phyloP scores from a whole-genome alignment of 768 basidiomycete genomes.

The Russula sp. region DNA sequence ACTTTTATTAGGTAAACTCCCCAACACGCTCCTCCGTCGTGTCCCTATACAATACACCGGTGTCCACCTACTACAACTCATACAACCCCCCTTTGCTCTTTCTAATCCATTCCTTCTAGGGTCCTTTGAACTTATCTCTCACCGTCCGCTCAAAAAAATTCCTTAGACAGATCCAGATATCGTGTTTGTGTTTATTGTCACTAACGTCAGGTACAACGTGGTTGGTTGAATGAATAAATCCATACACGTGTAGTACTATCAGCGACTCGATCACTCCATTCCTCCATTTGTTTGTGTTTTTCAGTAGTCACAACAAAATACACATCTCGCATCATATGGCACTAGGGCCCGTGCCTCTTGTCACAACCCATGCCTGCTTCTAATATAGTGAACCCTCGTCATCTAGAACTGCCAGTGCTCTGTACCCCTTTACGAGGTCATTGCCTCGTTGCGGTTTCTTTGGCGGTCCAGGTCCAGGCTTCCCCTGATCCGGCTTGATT shows the following conservation, averaged over 20 bases:
- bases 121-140: no score
- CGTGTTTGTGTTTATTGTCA: background rate
- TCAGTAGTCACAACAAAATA: background rate
- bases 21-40: constrained; percentile 17
- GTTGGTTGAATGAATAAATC: background rate
- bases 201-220: constrained; percentile 15
- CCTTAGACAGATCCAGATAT: no score
- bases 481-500: constrained; percentile 12
- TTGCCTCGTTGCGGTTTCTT: constrained; percentile 10
- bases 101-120: no score
- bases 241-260: constrained; percentile 16
- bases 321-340: background rate
- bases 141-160: no score
- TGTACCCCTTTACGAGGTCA: background rate
- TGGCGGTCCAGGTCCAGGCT: constrained; percentile 9
- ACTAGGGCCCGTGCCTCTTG: background rate
- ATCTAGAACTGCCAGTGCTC: background rate
- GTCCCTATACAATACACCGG: background rate
- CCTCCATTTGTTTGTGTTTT: constrained; percentile 4
- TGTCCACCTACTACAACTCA: background rate
- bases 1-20: constrained; percentile 9
- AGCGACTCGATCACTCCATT: constrained; percentile 9
- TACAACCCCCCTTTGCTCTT: background rate
- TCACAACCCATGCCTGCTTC: background rate
- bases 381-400: background rate